Conservation (phyloP, 768 basidiomycete species). For the Boletus pseudo-olivaceus region DNA sequence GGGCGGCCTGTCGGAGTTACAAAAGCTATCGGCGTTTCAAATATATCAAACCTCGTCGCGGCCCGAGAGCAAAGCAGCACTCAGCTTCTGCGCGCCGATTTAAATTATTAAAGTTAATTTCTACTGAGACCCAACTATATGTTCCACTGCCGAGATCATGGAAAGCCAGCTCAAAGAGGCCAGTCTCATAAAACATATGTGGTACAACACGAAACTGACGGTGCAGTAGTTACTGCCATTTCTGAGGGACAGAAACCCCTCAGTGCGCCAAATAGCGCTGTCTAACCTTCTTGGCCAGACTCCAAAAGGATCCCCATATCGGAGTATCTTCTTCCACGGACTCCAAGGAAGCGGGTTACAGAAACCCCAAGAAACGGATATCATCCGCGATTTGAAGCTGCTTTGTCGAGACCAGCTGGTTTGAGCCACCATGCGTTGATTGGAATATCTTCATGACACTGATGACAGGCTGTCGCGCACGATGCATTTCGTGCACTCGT, state of each 20-base stretch:
- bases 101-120: too few relatives aligned
- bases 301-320: constrained; percentile 61
- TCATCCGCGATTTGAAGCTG: constrained; percentile 78
- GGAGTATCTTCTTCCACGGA: constrained; percentile 71
- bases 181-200: constrained; percentile 6
- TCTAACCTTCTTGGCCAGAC: constrained; percentile 82
- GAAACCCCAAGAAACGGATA: constrained; percentile 57
- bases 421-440: constrained; percentile 32
- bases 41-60: too few relatives aligned
- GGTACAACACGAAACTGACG: constrained; percentile 7
- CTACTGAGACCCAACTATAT: too few relatives aligned
- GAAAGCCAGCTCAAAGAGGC: constrained; percentile 42
- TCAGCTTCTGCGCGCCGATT: too few relatives aligned
- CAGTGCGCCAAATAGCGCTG: constrained; percentile 84
- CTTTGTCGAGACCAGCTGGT: constrained; percentile 87
- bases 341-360: constrained; percentile 56
- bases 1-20: too few relatives aligned
- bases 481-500: constrained; percentile 93
- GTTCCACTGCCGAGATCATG: constrained; percentile 19
- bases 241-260: constrained; percentile 79
- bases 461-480: constrained; percentile 75
- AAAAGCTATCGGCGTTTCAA: too few relatives aligned
- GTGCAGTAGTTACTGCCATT: constrained; percentile 72
- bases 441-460: constrained; percentile 14
- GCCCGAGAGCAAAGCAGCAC: too few relatives aligned